Conservation (phyloP, 139 green algal species). For the Spirogloea muscicola region DNA sequence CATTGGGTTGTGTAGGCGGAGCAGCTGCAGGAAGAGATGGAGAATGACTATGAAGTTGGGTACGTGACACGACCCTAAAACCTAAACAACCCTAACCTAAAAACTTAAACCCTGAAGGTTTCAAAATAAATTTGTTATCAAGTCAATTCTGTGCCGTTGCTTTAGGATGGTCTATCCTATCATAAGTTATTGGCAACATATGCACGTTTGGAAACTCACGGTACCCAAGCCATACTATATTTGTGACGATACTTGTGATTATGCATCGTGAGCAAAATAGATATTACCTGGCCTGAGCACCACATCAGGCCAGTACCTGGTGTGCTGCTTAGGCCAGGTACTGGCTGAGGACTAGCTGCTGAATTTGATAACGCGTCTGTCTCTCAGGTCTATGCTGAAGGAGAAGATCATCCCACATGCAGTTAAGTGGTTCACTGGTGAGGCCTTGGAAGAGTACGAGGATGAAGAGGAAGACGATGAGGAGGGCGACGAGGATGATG, state of each 20-base stretch:
- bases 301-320: no score
- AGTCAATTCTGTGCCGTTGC: not conserved
- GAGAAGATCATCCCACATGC: conserved; percentile 82
- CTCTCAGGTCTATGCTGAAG: conserved; percentile 51
- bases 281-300: no score
- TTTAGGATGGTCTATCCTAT: not conserved
- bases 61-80: no score
- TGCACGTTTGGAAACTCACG: no score
- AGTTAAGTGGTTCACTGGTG: conserved; percentile 84
- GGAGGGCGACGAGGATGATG: conserved; percentile 45
- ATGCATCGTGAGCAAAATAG: no score
- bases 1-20: conserved; percentile 61
- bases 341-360: not conserved
- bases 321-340: not conserved
- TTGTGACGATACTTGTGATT: no score
- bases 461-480: conserved; percentile 58
- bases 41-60: conserved; percentile 79
- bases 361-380: not conserved
- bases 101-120: not conserved
- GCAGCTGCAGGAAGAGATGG: conserved; percentile 76
- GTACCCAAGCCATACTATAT: no score
- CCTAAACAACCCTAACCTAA: no score
- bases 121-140: not conserved
- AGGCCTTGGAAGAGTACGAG: conserved; percentile 67
- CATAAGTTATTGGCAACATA: not conserved